These are phyloP conservation scores for Melampsora abietis-canadensis DNA, from an alignment of 1,284 basidiomycete genomes.

Conservation along the genomic window DNA sequence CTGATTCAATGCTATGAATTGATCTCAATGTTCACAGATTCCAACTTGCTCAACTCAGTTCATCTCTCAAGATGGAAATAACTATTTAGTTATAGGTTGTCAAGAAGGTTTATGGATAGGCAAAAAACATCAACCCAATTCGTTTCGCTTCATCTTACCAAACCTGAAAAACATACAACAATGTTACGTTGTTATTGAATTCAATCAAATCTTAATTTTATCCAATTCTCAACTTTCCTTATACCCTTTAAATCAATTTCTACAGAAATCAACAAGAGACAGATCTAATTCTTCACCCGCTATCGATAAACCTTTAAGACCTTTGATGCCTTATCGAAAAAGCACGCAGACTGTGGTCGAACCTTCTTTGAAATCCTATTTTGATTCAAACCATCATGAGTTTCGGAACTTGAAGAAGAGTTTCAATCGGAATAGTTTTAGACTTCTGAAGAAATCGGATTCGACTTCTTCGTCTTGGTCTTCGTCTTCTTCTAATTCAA, in stretches of 20 bases:
- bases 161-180: constrained; percentile 84
- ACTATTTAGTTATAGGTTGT: constrained; percentile 85
- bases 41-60: constrained; percentile 48
- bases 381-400: too few species aligned
- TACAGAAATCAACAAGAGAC: too few species aligned
- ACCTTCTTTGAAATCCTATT: too few species aligned
- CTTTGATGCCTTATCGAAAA: too few species aligned
- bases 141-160: constrained; percentile 82
- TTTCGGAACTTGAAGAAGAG: too few species aligned
- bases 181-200: constrained; percentile 88
- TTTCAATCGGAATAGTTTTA: too few species aligned
- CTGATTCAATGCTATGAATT: constrained; percentile 34
- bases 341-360: too few species aligned
- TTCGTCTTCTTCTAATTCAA: not conserved
- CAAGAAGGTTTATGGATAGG: constrained; percentile 97
- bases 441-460: not conserved
- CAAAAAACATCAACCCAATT: constrained; percentile 77
- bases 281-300: too few species aligned
- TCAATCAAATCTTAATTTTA: constrained; percentile 89
- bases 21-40: not conserved
- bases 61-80: constrained; percentile 70
- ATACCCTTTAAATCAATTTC: constrained; percentile 47
- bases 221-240: constrained; percentile 68
- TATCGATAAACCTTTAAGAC: too few species aligned
- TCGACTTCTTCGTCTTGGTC: not conserved